phyloP scores from a whole-genome alignment of 331 rosid species.

The Prunus yedoensis region DNA sequence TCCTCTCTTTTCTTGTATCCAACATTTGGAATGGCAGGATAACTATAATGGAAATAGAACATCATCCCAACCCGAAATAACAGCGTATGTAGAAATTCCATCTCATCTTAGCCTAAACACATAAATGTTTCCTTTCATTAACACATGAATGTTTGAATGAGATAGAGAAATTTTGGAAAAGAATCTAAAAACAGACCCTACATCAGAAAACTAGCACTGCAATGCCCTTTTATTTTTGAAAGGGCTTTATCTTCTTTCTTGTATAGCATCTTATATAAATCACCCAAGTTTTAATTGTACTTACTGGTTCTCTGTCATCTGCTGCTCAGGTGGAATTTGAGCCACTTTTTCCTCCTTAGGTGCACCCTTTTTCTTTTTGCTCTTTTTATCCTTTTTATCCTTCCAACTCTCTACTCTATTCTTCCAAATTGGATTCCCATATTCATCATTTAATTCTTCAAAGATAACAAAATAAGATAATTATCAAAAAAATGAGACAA shows the following conservation, averaged over 20 bases:
- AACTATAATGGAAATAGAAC: not conserved
- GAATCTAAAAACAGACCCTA: not conserved
- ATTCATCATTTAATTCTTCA: slow-evolving; percentile 79
- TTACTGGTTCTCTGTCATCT: slow-evolving; percentile 78
- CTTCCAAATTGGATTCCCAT: slow-evolving; percentile 98
- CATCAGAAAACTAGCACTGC: not conserved
- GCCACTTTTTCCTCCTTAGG: slow-evolving; percentile 51
- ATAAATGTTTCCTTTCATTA: not conserved
- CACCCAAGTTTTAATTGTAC: slow-evolving; percentile 23
- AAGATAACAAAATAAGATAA: slow-evolving; percentile 21
- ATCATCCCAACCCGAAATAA: not conserved
- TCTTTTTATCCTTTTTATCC: slow-evolving; percentile 90
- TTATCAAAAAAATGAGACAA: slow-evolving; percentile 12
- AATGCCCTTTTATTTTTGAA: not conserved
- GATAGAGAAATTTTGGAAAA: not conserved
- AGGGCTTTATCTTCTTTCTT: not conserved
- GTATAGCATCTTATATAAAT: not conserved
- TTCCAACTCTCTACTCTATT: slow-evolving; percentile 98
- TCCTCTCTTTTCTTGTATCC: not conserved
- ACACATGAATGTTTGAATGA: not conserved
- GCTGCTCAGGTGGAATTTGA: slow-evolving; percentile 72
- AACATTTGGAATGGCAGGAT: not conserved
- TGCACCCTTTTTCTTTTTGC: slow-evolving; percentile 68
- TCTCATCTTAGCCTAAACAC: not conserved
- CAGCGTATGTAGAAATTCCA: not conserved